Evolutionary conservation across 148 eudicot species (phyloP), one percentile per base, ranked within the genome.

Genomic region (Spergularia bocconei): DNA sequence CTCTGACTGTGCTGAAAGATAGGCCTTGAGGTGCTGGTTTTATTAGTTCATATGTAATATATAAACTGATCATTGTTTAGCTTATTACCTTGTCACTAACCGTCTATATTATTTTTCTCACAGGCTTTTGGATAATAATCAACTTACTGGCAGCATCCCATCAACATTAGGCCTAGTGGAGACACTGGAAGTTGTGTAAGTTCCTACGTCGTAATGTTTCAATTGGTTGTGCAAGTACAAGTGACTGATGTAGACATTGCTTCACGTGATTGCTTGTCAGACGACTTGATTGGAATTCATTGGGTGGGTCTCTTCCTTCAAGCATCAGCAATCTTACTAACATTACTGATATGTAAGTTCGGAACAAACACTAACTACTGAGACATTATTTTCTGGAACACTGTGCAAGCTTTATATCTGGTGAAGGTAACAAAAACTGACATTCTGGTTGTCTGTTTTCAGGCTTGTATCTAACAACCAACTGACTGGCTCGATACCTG

Each of bases 61-160:
- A 19, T 20, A 7, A 12, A 7, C 4, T 7, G 15, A 63, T 61
- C 61, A n/a, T 52, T 13, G 67, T 51, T 62, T 39, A 33, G 63
- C 29, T 52, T 39, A 13, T 48, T 47, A 48, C 29, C 25, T 13
- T 47, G 1, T 29, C 63, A 4, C 51, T 62, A 19, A 74, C 69
- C 21, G 39, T 13, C 55, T 2, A 39, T 16, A 57, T 19, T 4
- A 70, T 69, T 54, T 44, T 56, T 23, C 44, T 68, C 73, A 75
- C 79, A 88, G 93, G 82, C 91, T 93, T 36, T 76, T 91, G 69
- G 97, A 93, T 44, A 82, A 80, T 86, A 93, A 93, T 77, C 74
- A 75, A 59, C 65, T 93, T 13, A 78, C 72, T 8, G 94, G 97
- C 47, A 63, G 63, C 15, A 88, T 93, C 52, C 98, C 98, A 19